Percentiles rank a stretch among this genome's conserved stretches.
Conservation (phyloP, 164 flowering plant genomes). For the Santalum album region DNA sequence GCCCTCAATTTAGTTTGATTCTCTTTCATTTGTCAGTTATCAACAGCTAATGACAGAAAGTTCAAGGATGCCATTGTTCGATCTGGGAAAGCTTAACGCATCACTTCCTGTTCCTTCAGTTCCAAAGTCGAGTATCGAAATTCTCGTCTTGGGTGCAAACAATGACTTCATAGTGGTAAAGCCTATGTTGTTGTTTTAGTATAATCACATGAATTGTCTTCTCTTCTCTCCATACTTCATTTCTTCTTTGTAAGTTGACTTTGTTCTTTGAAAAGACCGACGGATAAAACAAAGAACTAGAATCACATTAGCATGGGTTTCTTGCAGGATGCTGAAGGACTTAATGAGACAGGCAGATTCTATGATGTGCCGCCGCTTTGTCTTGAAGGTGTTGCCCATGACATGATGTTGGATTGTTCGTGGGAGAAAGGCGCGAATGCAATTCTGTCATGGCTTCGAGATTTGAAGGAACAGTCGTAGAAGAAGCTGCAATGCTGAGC, state of each 20-base stretch:
- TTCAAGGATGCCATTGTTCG: constrained; percentile 83
- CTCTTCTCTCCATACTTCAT: no score
- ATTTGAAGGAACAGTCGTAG: constrained; percentile 18
- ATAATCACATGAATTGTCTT: no score
- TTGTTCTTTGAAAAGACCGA: no score
- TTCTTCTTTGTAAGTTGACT: no score
- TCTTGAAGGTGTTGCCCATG: constrained; percentile 64
- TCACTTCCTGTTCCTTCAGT: constrained; percentile 73
- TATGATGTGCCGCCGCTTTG: constrained; percentile 44
- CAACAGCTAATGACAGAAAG: constrained; percentile 83
- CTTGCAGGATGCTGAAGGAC: constrained; percentile 49
- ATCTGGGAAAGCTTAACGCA: constrained; percentile 77
- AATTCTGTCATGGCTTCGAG: constrained; percentile 60
- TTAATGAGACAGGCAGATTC: constrained; percentile 44
- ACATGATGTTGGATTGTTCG: constrained; percentile 77
- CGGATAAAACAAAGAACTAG: no score
- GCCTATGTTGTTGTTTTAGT: not conserved
- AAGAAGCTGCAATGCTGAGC: no score
- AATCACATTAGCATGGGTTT: not conserved
- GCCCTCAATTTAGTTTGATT: not conserved
- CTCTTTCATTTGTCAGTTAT: constrained; percentile 43
- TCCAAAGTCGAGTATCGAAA: constrained; percentile 33
- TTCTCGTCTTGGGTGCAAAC: constrained; percentile 72
- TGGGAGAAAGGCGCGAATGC: constrained; percentile 79
- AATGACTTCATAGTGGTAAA: constrained; percentile 93